phyloP scores from a whole-genome alignment of 306 rosid species.

The Rubus idaeus region DNA sequence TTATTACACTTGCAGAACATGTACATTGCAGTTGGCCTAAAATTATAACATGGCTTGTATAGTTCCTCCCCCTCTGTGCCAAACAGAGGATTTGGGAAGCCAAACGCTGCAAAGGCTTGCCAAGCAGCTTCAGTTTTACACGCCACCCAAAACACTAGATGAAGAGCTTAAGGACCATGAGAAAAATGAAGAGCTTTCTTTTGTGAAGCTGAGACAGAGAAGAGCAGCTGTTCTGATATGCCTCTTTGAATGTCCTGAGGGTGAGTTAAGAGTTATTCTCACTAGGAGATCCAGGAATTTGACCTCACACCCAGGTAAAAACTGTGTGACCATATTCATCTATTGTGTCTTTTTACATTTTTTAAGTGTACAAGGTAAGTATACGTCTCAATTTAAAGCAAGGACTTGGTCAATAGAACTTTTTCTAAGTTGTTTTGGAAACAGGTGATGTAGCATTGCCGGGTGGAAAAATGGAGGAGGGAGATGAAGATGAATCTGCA shows the following conservation, averaged over 20 bases:
- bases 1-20: not conserved
- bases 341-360: not conserved
- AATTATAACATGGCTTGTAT: slow-evolving; percentile 8
- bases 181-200: not conserved
- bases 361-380: not conserved
- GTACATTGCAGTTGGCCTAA: not conserved
- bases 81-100: slow-evolving; percentile 21
- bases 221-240: slow-evolving; percentile 45
- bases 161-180: not conserved
- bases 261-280: slow-evolving; percentile 37
- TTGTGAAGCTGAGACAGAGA: slow-evolving; percentile 17
- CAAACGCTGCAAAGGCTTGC: slow-evolving; percentile 31
- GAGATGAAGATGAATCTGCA: slow-evolving; percentile 35
- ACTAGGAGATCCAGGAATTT: slow-evolving; percentile 40
- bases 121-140: slow-evolving; percentile 21
- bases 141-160: not conserved
- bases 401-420: not conserved
- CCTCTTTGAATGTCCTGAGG: slow-evolving; percentile 37
- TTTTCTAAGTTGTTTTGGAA: not conserved
- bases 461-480: slow-evolving; percentile 42
- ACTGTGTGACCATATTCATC: not conserved
- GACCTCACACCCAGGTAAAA: slow-evolving; percentile 35
- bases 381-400: not conserved
- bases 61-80: not conserved
- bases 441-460: slow-evolving; percentile 48